Base-by-base conservation (phyloP, 768 basidiomycete species). In the Trametes meyenii region DNA sequence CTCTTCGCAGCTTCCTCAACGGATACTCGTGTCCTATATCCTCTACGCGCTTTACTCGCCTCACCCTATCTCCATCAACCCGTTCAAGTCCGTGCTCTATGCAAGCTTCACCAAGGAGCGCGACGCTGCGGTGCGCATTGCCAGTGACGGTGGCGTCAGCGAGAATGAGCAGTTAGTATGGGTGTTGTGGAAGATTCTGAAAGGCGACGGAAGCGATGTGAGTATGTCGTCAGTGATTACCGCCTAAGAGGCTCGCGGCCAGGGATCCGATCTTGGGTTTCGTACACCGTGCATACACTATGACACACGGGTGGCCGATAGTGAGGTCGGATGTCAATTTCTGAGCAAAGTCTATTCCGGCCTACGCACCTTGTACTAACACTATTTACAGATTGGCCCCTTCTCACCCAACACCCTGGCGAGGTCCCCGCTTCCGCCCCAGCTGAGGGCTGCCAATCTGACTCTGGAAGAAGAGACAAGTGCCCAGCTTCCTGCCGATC, bases 121-220 rank as follows among this genome's bases (percentile, higher is more conserved):
- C 67, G 84, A 85, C 67, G 76, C 78, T 67, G 88, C 90, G 21
- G 75, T 82, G 50, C 75, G 70, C 51, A 71, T 84, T 53, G 76
- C 86, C n/a, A 77, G 68, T 10, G 71, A 77, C 36, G 78, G 77
- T 55, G 79, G 82, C 26, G 79, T 79, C 60, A 79, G 83, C 58
- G 78, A 80, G 52, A 90, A 85, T 71, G 90, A 92, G 69, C 90
- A 90, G 68, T 76, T 92, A 50, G 88, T 92, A 40, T 92, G 90
- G 89, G 90, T 92, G 45, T 77, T 92, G 61, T 92, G 90, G 90
- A 92, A 92, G 75, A 89, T 92, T 58, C 76, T 92, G 56, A 89
- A 85, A 72, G 91, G 90, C 54, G 89, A 92, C 70, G 90, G 90
- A 19, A 86, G 85, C 61, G 90, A 92, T 78, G 90, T 91, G 64